These are phyloP conservation scores for Aspergillus jensenii DNA, from an alignment of 2,329 filamentous ascomycete species.

Conservation along the genomic window DNA sequence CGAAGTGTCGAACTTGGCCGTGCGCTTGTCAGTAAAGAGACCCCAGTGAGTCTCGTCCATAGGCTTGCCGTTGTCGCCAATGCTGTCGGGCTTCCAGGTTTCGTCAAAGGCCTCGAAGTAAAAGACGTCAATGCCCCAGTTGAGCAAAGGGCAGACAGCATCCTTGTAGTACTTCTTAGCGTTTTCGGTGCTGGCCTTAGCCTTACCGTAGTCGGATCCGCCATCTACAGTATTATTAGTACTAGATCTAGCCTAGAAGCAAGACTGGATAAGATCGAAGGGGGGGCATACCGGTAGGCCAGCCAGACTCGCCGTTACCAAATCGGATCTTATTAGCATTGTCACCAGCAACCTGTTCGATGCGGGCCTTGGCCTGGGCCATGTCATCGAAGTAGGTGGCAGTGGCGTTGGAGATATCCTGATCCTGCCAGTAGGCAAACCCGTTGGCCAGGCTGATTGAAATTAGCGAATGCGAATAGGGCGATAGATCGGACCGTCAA, in stretches of 20 bases:
- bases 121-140: slow-evolving; percentile 68
- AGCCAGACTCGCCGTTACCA: slow-evolving; percentile 69
- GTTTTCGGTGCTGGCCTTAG: slow-evolving; percentile 60
- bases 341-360: slow-evolving; percentile 59
- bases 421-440: slow-evolving; percentile 72
- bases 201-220: slow-evolving; percentile 61
- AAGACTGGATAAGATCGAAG: background rate
- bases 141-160: slow-evolving; percentile 63
- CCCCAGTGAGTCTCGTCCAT: slow-evolving; percentile 70
- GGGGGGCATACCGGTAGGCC: slow-evolving; percentile 54
- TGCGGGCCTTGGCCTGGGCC: slow-evolving; percentile 61
- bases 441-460: slow-evolving; percentile 59
- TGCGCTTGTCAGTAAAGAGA: slow-evolving; percentile 61
- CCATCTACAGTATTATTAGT: slow-evolving; percentile 33
- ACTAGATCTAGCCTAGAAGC: background rate
- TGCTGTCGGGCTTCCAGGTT: slow-evolving; percentile 65
- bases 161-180: slow-evolving; percentile 61
- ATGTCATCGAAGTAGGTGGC: slow-evolving; percentile 68
- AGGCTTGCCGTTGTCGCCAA: slow-evolving; percentile 62
- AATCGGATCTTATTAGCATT: slow-evolving; percentile 58
- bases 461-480: background rate
- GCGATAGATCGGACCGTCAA: background rate
- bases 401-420: slow-evolving; percentile 57
- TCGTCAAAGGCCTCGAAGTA: slow-evolving; percentile 75
- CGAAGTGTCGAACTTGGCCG: slow-evolving; percentile 55